Percentiles rank a stretch among this genome's conserved stretches.
These are phyloP conservation scores for Hymenoscyphus fraxineus DNA, from an alignment of 2,329 filamentous ascomycete genomes.

Conservation along the genomic window DNA sequence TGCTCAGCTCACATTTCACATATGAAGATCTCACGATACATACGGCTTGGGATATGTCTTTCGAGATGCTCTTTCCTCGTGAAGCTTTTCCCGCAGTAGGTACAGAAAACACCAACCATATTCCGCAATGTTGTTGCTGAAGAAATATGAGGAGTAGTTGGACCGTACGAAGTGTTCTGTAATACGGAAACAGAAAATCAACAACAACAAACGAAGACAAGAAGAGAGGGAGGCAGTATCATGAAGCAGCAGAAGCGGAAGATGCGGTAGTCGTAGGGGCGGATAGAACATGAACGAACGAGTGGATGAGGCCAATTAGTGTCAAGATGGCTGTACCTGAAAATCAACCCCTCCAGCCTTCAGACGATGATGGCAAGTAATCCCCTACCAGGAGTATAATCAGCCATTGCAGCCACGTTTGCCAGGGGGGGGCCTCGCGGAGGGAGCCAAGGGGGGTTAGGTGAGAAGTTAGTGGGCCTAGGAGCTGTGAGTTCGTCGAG, in stretches of 20 bases:
- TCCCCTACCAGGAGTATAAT: neutral
- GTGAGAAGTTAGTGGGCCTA: neutral
- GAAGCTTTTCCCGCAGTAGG: constrained; percentile 53
- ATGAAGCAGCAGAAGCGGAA: neutral
- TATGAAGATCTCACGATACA: constrained; percentile 27
- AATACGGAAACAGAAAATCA: neutral
- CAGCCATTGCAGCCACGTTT: neutral
- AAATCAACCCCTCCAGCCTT: neutral
- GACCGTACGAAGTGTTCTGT: neutral
- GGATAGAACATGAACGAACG: neutral
- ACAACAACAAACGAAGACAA: neutral
- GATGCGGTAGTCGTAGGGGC: neutral
- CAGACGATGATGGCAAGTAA: neutral
- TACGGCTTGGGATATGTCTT: constrained; percentile 51
- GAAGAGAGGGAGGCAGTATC: neutral
- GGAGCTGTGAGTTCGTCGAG: neutral
- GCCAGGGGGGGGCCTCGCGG: neutral
- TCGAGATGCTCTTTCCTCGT: constrained; percentile 56
- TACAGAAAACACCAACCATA: constrained; percentile 41
- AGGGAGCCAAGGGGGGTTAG: neutral
- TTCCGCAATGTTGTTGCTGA: neutral
- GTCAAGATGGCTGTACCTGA: neutral
- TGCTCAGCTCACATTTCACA: constrained; percentile 8
- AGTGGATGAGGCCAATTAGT: neutral
- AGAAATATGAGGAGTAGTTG: neutral